phyloP scores from a whole-genome alignment of 768 basidiomycete species.

The Rhodotorula taiwanensis region DNA sequence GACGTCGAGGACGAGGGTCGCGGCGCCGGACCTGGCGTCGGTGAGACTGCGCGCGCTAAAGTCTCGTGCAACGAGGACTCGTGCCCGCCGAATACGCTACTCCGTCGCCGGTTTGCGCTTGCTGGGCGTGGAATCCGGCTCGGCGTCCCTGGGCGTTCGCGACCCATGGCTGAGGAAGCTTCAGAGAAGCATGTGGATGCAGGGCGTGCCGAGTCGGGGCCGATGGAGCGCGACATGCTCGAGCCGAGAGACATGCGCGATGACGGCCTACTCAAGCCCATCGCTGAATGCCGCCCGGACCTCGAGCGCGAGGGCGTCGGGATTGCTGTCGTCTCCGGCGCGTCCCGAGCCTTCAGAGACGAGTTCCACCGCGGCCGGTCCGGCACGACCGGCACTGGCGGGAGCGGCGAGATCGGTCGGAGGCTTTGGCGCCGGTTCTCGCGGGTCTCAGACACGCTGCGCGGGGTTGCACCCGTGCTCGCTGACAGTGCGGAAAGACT shows the following conservation, averaged over 20 bases:
- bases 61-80: conserved; percentile 1
- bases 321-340: neutral
- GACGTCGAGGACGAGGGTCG: neutral
- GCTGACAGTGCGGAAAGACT: neutral
- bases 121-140: conserved; percentile 28
- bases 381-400: neutral
- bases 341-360: neutral
- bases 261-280: conserved; percentile 5
- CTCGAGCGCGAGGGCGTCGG: neutral
- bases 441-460: no score
- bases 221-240: conserved; percentile 21
- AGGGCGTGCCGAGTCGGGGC: conserved; percentile 1
- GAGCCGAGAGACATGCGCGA: conserved; percentile 21
- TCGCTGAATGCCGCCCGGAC: conserved; percentile 8
- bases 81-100: conserved; percentile 17
- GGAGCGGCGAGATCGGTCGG: conserved; percentile 9
- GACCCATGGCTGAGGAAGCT: conserved; percentile 4
- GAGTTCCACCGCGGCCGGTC: conserved; percentile 31
- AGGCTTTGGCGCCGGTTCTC: neutral
- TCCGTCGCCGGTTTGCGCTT: conserved; percentile 5
- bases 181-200: conserved; percentile 28
- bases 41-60: conserved; percentile 30
- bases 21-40: conserved; percentile 2
- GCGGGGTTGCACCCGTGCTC: no score
- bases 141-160: conserved; percentile 27